These are phyloP conservation scores for Lenwebbia sp. DNA, from an alignment of 345 rosid genomes.

Conservation along the genomic window DNA sequence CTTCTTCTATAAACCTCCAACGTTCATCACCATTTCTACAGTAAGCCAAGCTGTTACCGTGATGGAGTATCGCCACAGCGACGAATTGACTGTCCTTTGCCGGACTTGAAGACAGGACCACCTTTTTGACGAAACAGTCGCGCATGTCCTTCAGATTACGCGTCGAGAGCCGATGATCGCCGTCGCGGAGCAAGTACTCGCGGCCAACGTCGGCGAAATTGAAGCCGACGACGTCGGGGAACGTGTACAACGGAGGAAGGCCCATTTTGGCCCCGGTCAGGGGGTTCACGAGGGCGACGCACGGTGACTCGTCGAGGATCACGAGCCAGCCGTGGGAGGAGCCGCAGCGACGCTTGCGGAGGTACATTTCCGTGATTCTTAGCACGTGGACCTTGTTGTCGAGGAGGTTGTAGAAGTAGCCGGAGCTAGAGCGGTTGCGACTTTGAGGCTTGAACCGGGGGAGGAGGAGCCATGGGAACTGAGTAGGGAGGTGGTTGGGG, in stretches of 20 bases:
- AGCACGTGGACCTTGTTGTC: conserved; percentile 22
- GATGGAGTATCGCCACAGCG: conserved; percentile 32
- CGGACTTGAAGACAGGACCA: conserved; percentile 40
- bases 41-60: conserved; percentile 20
- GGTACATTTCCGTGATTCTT: conserved; percentile 9
- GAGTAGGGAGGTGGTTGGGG: conserved; percentile 40
- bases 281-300: conserved; percentile 33
- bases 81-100: conserved; percentile 9
- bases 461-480: conserved; percentile 56
- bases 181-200: conserved; percentile 25
- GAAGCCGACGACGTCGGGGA: conserved; percentile 40
- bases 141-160: conserved; percentile 33
- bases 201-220: conserved; percentile 29
- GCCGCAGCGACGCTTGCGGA: conserved; percentile 30
- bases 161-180: conserved; percentile 4
- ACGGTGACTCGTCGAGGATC: conserved; percentile 36
- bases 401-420: conserved; percentile 34
- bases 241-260: conserved; percentile 32
- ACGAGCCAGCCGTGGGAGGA: conserved; percentile 58
- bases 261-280: conserved; percentile 21
- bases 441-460: conserved; percentile 12
- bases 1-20: conserved; percentile 28
- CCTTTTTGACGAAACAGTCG: conserved; percentile 38
- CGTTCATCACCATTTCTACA: conserved; percentile 24
- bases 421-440: not conserved